Percentiles rank a stretch among this genome's conserved stretches.
These are phyloP conservation scores for Trichoderma sp. DNA, from an alignment of 2,329 filamentous ascomycete species.

Conservation along the genomic window DNA sequence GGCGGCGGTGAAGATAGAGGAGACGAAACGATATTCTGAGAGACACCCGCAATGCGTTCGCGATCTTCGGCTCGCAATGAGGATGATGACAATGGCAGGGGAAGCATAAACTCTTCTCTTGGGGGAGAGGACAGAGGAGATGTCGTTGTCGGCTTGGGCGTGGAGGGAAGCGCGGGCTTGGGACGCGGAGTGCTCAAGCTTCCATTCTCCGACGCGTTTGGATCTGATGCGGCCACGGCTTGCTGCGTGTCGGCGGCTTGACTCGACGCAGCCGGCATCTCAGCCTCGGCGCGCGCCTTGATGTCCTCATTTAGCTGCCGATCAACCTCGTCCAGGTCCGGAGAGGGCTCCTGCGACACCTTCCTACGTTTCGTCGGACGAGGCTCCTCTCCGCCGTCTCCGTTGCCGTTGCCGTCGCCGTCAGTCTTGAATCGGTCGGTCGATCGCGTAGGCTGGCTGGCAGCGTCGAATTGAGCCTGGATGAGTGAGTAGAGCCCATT, in stretches of 20 bases:
- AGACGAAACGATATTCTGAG: conserved; percentile 44
- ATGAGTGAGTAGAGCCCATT: conserved; percentile 71
- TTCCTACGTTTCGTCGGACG: conserved; percentile 35
- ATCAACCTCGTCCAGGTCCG: conserved; percentile 18
- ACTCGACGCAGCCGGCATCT: conserved; percentile 17
- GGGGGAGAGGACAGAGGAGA: conserved; percentile 41
- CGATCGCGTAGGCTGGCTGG: conserved; percentile 34
- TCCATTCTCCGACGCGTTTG: conserved; percentile 8
- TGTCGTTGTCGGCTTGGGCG: conserved; percentile 29
- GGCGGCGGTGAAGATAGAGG: conserved; percentile 57
- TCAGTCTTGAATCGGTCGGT: conserved; percentile 24
- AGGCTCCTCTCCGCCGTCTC: conserved; percentile 24
- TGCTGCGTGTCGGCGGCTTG: neutral
- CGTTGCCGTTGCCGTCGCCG: conserved; percentile 24
- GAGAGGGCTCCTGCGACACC: conserved; percentile 28
- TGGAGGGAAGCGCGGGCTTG: conserved; percentile 18
- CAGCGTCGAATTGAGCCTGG: conserved; percentile 62
- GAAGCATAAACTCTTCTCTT: conserved; percentile 31
- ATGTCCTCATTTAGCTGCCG: conserved; percentile 26
- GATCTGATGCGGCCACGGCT: neutral
- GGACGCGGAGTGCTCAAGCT: conserved; percentile 21
- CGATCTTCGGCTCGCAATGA: conserved; percentile 26
- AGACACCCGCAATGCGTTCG: conserved; percentile 25
- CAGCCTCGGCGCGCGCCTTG: conserved; percentile 17
- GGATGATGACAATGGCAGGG: conserved; percentile 28